Conservation (phyloP, 2,329 filamentous ascomycete species). For the Fusarium sp. region DNA sequence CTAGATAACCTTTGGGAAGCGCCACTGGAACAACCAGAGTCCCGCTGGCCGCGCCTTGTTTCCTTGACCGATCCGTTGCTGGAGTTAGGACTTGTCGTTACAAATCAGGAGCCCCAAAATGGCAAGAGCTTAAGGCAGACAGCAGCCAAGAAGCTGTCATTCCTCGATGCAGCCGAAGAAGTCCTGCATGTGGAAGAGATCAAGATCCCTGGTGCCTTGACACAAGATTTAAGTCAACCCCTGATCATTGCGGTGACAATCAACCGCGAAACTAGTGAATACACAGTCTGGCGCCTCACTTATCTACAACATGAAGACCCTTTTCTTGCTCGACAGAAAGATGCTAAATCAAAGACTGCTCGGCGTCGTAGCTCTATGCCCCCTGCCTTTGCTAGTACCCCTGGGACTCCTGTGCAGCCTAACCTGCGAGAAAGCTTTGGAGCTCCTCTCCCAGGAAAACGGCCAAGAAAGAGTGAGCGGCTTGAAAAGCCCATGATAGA, state of each 20-base stretch:
- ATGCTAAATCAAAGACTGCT: constrained; percentile 60
- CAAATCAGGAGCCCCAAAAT: constrained; percentile 60
- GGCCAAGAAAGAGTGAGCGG: constrained; percentile 64
- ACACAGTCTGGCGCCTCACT: constrained; percentile 86
- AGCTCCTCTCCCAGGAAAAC: constrained; percentile 65
- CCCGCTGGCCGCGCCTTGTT: constrained; percentile 80
- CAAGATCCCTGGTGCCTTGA: constrained; percentile 63
- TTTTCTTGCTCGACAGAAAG: constrained; percentile 61
- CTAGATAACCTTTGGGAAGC: constrained; percentile 70
- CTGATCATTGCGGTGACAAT: constrained; percentile 83
- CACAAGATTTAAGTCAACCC: constrained; percentile 56
- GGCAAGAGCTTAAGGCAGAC: constrained; percentile 49
- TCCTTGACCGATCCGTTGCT: constrained; percentile 87
- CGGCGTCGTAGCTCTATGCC: constrained; percentile 74
- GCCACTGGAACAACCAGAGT: constrained; percentile 64
- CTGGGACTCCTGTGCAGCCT: constrained; percentile 80
- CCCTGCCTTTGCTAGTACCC: constrained; percentile 77
- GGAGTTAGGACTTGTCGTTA: constrained; percentile 86
- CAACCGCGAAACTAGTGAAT: constrained; percentile 80
- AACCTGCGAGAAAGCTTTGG: constrained; percentile 84
- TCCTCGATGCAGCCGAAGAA: constrained; percentile 82
- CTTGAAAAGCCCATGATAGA: constrained; percentile 69
- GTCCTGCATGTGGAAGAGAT: constrained; percentile 83
- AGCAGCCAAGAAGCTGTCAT: constrained; percentile 58
- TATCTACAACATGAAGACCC: constrained; percentile 78